Percentiles rank a stretch among this genome's conserved stretches.
These are phyloP conservation scores for Spirogloea muscicola DNA, from an alignment of 139 green algal species.

Conservation along the genomic window DNA sequence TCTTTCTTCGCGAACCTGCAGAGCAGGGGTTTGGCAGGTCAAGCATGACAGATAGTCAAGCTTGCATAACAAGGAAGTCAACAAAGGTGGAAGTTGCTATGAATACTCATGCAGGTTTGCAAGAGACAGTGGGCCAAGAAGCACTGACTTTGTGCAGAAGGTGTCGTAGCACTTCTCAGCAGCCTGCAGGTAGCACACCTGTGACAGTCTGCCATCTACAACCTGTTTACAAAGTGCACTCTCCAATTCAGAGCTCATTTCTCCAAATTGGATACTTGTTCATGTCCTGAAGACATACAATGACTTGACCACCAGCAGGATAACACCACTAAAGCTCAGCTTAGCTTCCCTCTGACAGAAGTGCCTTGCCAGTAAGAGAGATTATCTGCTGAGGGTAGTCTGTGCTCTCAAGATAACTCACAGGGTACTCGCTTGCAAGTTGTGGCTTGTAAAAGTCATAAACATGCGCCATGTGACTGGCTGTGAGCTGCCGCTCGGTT, in stretches of 20 bases:
- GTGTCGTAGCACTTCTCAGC: constrained; percentile 56
- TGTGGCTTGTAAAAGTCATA: constrained; percentile 84
- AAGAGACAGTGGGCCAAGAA: background rate
- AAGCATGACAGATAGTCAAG: no score
- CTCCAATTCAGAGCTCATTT: no score
- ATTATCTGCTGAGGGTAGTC: no score
- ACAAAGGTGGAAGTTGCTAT: background rate
- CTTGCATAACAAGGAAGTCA: no score
- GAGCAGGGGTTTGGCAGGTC: background rate
- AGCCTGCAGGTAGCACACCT: constrained; percentile 61
- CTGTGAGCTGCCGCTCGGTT: constrained; percentile 60
- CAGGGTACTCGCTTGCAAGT: constrained; percentile 58
- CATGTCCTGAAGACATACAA: no score
- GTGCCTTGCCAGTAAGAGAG: no score
- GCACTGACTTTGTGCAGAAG: constrained; percentile 34
- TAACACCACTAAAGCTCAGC: no score
- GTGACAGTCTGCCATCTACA: constrained; percentile 59
- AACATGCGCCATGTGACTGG: constrained; percentile 58
- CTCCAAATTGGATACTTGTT: no score
- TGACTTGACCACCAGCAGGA: no score
- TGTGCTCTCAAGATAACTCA: no score
- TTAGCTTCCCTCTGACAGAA: no score
- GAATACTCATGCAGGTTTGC: background rate
- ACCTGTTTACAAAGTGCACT: no score
- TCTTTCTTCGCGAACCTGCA: constrained; percentile 35